Conservation (phyloP, 2,329 filamentous ascomycete genomes). For the Shiraia bambusicola region DNA sequence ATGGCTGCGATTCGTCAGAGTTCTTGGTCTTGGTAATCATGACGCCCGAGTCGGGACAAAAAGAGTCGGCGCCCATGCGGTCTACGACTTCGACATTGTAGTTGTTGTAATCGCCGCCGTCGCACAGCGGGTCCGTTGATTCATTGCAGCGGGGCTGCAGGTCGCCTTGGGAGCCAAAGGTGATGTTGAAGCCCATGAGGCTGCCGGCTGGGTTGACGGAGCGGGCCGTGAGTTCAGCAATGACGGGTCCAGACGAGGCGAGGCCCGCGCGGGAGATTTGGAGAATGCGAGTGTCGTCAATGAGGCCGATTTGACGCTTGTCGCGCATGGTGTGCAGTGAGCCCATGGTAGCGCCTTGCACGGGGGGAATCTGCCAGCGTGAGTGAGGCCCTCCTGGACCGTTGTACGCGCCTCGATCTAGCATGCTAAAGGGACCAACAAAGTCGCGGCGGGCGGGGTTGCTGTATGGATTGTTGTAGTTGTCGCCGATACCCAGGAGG, state of each 20-base stretch:
- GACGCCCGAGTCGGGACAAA: conserved; percentile 55
- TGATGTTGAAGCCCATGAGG: conserved; percentile 53
- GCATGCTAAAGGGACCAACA: conserved; percentile 57
- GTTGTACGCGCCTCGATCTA: conserved; percentile 55
- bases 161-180: conserved; percentile 46
- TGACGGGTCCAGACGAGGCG: conserved; percentile 47
- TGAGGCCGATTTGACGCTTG: conserved; percentile 55
- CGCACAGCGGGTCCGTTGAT: conserved; percentile 50
- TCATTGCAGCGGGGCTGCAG: conserved; percentile 50
- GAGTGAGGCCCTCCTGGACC: conserved; percentile 57
- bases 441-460: conserved; percentile 51
- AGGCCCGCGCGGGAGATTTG: conserved; percentile 50
- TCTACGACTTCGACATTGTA: conserved; percentile 58
- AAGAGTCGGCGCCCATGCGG: conserved; percentile 57
- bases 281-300: conserved; percentile 48
- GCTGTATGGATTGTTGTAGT: conserved; percentile 58
- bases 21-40: conserved; percentile 58
- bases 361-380: conserved; percentile 55
- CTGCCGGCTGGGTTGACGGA: conserved; percentile 46
- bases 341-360: conserved; percentile 53
- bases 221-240: conserved; percentile 52
- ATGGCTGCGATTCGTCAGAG: conserved; percentile 45
- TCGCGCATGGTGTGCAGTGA: conserved; percentile 57
- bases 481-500: conserved; percentile 56
- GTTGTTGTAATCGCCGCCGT: conserved; percentile 54